Evolutionary conservation across 805 yeast species (phyloP).

Genomic region (Suhomyces faveliae): DNA sequence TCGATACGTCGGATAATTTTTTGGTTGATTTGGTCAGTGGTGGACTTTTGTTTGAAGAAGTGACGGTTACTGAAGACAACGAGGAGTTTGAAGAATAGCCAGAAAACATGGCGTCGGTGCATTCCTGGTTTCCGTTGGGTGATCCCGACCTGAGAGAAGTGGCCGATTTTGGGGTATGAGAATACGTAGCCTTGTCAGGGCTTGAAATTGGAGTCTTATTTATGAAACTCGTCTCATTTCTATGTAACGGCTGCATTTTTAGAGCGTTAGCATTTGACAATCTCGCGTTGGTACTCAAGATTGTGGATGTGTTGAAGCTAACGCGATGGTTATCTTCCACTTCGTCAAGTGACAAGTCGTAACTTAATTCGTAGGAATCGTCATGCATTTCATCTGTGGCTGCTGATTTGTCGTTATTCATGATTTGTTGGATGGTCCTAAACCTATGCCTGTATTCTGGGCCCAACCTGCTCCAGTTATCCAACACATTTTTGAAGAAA

Average conservation of each 20-base stretch:
- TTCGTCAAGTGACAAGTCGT: constrained; percentile 31
- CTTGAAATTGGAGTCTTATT: constrained; percentile 8
- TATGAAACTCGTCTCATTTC: no score
- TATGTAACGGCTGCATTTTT: background rate
- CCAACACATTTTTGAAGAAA: constrained; percentile 52
- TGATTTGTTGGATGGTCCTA: constrained; percentile 15
- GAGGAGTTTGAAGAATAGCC: constrained; percentile 5
- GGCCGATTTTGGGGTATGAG: constrained; percentile 8
- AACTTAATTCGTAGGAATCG: constrained; percentile 33
- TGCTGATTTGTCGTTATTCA: constrained; percentile 6
- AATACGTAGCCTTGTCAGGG: constrained; percentile 5
- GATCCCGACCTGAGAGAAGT: constrained; percentile 4
- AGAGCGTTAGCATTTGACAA: background rate
- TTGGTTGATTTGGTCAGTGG: background rate
- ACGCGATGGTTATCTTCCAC: constrained; percentile 13
- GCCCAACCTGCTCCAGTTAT: constrained; percentile 44
- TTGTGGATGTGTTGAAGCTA: constrained; percentile 15
- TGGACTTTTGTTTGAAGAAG: constrained; percentile 1
- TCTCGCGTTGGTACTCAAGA: constrained; percentile 5
- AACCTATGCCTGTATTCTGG: constrained; percentile 12
- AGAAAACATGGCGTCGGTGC: constrained; percentile 11
- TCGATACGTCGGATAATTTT: constrained; percentile 20
- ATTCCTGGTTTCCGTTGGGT: constrained; percentile 4
- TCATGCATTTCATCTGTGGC: constrained; percentile 11
- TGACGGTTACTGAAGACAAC: background rate